Evolutionary conservation across 2,329 filamentous ascomycete species (phyloP).

Genomic region (Cladobotryum protrusum): DNA sequence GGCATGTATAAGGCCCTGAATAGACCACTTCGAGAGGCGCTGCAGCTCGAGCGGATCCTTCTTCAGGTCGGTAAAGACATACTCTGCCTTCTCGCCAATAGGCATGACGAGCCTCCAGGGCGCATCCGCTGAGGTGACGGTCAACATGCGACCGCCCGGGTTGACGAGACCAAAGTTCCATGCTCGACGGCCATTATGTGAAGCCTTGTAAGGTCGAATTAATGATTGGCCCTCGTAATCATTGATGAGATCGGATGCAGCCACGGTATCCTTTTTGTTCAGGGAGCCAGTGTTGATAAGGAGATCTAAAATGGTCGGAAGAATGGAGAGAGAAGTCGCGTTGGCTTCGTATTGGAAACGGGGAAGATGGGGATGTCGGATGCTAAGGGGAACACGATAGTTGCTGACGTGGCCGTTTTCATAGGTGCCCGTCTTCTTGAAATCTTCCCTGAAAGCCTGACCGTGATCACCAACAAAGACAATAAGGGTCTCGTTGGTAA

Average conservation of each 20-base stretch:
- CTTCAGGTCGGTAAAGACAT: conserved; percentile 24
- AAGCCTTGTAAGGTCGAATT: conserved; percentile 18
- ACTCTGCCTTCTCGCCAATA: conserved; percentile 22
- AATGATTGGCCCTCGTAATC: conserved; percentile 32
- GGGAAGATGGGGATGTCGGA: conserved; percentile 28
- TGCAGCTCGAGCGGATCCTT: conserved; percentile 20
- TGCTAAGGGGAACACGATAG: conserved; percentile 27
- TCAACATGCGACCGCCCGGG: conserved; percentile 19
- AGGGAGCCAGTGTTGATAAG: conserved; percentile 28
- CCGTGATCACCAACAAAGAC: conserved; percentile 31
- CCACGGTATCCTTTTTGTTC: conserved; percentile 18
- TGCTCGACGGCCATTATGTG: conserved; percentile 8
- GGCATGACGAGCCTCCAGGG: conserved; percentile 21
- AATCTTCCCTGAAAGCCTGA: conserved; percentile 27
- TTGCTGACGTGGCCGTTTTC: conserved; percentile 28
- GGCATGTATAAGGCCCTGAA: conserved; percentile 14
- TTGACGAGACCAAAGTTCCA: conserved; percentile 23
- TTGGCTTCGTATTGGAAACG: conserved; percentile 24
- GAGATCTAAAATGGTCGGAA: conserved; percentile 30
- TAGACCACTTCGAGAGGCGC: conserved; percentile 6
- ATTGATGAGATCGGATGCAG: conserved; percentile 24
- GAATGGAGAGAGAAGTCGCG: conserved; percentile 27
- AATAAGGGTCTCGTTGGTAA: conserved; percentile 29
- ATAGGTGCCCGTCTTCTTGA: conserved; percentile 23
- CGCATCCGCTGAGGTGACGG: conserved; percentile 16